These are phyloP conservation scores for Solidago caesia DNA, from an alignment of 129 eudicot species.

Conservation along the genomic window DNA sequence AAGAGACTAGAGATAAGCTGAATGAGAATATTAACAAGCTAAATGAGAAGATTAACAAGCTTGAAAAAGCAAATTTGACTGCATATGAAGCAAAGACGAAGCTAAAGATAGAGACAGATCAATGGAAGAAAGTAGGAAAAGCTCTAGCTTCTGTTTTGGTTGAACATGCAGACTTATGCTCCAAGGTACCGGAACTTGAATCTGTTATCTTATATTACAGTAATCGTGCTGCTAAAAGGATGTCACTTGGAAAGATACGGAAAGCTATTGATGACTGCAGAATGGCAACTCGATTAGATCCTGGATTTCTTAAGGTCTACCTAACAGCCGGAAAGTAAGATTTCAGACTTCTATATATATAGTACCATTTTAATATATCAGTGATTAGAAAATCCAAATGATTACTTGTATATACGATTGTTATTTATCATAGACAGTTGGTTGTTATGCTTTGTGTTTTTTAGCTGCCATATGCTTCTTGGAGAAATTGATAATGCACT, in stretches of 20 bases:
- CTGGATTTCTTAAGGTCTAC: constrained; percentile 13
- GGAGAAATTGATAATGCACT: constrained; percentile 42
- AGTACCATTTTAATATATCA: background rate
- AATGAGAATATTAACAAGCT: no score
- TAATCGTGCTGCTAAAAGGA: constrained; percentile 18
- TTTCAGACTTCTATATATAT: background rate
- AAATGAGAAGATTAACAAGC: no score
- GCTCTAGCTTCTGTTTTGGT: constrained; percentile 51
- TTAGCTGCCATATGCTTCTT: no score
- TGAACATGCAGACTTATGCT: constrained; percentile 41
- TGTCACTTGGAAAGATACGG: constrained; percentile 22
- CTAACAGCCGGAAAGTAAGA: constrained; percentile 27
- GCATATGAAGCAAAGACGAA: no score
- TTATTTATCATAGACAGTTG: no score
- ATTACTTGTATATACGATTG: constrained; percentile 46
- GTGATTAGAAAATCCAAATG: constrained; percentile 50
- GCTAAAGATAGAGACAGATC: no score
- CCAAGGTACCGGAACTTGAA: constrained; percentile 17
- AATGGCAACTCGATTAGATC: constrained; percentile 22
- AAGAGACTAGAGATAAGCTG: no score
- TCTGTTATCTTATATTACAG: constrained; percentile 11
- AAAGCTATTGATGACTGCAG: constrained; percentile 18
- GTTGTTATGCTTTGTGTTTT: no score
- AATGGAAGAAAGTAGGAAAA: no score
- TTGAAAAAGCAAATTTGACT: no score